Conservation (phyloP, 2,329 filamentous ascomycete species). For the Periglandula ipomoeae region DNA sequence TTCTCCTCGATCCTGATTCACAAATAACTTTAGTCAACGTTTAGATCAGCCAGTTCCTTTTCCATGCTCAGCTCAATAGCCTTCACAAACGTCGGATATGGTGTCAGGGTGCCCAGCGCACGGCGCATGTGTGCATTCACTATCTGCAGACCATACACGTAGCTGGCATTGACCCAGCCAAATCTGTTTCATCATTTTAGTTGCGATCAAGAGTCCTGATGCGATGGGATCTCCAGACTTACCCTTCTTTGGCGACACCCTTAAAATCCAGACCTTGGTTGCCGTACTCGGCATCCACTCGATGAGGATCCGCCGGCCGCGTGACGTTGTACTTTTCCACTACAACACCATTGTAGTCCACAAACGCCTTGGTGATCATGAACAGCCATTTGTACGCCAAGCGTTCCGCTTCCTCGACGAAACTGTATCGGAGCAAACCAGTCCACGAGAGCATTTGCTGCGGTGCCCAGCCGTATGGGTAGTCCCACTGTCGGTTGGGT, state of each 20-base stretch:
- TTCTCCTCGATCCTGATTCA: not conserved
- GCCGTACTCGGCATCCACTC: constrained; percentile 93
- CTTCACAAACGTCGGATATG: constrained; percentile 73
- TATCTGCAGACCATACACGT: constrained; percentile 85
- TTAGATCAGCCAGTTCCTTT: constrained; percentile 39
- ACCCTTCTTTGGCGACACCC: constrained; percentile 93
- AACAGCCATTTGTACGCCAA: constrained; percentile 94
- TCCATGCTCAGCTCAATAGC: constrained; percentile 50
- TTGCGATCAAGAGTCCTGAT: not conserved
- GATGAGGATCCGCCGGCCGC: constrained; percentile 77
- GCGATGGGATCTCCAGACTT: constrained; percentile 30
- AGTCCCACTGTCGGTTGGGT: constrained; percentile 97
- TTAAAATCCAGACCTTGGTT: constrained; percentile 96
- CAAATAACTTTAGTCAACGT: not conserved
- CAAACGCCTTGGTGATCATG: constrained; percentile 97
- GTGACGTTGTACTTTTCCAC: constrained; percentile 99
- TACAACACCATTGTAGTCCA: constrained; percentile 96
- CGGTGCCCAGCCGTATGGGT: constrained; percentile 94
- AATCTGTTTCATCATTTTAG: constrained; percentile 50
- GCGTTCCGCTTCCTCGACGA: constrained; percentile 79
- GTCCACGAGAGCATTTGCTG: constrained; percentile 99
- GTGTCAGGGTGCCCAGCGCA: constrained; percentile 78
- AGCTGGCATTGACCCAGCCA: constrained; percentile 98
- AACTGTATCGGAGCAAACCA: constrained; percentile 83
- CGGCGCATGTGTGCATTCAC: constrained; percentile 83